These are phyloP conservation scores for Claviceps arundinis DNA, from an alignment of 2,329 filamentous ascomycete species.

Conservation along the genomic window DNA sequence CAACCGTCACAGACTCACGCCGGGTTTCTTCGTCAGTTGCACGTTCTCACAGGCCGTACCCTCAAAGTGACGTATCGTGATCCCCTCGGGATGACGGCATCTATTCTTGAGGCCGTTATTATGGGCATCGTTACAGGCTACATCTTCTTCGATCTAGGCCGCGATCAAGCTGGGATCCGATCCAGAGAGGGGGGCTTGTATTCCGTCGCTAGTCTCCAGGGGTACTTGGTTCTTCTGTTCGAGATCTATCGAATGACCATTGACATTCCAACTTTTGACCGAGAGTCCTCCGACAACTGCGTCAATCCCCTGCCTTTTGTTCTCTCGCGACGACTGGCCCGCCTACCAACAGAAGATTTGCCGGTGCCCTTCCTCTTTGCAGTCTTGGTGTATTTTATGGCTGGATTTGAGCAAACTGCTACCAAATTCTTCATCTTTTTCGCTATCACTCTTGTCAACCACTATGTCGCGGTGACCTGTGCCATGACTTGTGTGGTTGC, in stretches of 20 bases:
- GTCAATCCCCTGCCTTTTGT: constrained; percentile 58
- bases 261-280: constrained; percentile 64
- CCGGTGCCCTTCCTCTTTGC: constrained; percentile 60
- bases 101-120: constrained; percentile 52
- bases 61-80: constrained; percentile 63
- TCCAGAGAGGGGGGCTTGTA: constrained; percentile 63
- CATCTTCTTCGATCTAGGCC: constrained; percentile 53
- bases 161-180: constrained; percentile 57
- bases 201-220: constrained; percentile 57
- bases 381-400: constrained; percentile 66
- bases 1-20: constrained; percentile 29
- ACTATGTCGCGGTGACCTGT: constrained; percentile 62
- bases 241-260: constrained; percentile 63
- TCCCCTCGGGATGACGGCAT: constrained; percentile 60
- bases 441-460: constrained; percentile 50
- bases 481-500: constrained; percentile 55
- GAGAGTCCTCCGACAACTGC: constrained; percentile 60
- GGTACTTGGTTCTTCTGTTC: constrained; percentile 63
- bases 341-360: constrained; percentile 57
- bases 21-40: constrained; percentile 47
- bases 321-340: constrained; percentile 54
- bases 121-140: constrained; percentile 64
- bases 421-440: constrained; percentile 62
- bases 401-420: constrained; percentile 52
- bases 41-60: constrained; percentile 54